Conservation (phyloP, 139 green algal species). For the Dunaliella sp. region DNA sequence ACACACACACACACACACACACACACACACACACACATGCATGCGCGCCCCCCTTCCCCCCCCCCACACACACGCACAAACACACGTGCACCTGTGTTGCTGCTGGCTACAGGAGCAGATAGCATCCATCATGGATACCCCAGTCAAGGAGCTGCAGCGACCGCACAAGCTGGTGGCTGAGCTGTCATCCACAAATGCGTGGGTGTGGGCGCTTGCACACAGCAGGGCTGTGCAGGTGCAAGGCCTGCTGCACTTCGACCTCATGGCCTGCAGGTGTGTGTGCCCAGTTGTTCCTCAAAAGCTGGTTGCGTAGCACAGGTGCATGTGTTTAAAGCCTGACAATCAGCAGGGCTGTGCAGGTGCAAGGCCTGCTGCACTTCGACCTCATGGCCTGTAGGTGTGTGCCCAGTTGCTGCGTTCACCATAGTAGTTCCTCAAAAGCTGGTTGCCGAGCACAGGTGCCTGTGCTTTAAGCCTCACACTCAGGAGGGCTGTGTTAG, state of each 20-base stretch:
- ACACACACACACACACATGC: too few relatives aligned
- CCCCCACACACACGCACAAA: too few relatives aligned
- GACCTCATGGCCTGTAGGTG: not conserved
- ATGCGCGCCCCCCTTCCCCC: too few relatives aligned
- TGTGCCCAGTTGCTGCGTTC: not conserved
- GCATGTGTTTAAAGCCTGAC: not conserved
- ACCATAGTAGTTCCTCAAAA: not conserved
- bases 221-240: not conserved
- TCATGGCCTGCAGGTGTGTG: not conserved
- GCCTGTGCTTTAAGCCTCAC: not conserved
- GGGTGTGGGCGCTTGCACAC: constrained; percentile 3
- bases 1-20: too few relatives aligned
- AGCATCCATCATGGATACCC: not conserved
- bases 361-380: constrained; percentile 14
- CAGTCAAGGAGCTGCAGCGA: not conserved
- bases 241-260: constrained; percentile 17
- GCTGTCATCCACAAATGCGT: not conserved
- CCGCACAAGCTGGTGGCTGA: not conserved
- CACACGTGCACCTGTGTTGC: too few relatives aligned
- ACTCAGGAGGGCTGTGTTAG: not conserved
- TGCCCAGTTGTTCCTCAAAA: not conserved
- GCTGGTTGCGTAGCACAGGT: not conserved
- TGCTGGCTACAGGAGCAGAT: not conserved
- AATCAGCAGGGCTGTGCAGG: not conserved
- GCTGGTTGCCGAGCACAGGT: not conserved